Base-by-base conservation (phyloP, 495 filamentous ascomycete species). In the Hypoxylon crocopeplum region DNA sequence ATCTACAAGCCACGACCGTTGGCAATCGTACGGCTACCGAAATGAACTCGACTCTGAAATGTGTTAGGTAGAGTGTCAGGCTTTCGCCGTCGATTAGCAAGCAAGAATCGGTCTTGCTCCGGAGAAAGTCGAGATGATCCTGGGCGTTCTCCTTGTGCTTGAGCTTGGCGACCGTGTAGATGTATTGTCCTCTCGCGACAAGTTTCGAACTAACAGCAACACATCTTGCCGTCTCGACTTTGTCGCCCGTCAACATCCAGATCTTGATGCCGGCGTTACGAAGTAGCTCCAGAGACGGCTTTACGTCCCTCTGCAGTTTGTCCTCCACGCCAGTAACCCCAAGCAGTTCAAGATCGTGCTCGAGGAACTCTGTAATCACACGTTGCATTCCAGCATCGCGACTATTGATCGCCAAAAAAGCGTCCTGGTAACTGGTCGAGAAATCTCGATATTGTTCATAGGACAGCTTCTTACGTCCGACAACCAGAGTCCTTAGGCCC, bases 221-320 rank as follows among this genome's bases (percentile, higher is more conserved):
- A 73, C 95, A 99, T 24, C 93, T 86, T 10, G 95, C 95, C 21
- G 95, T 99, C 73, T 99, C 95, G 1, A 97, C 91, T 73, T 99
- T 99, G 78, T 99, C 95, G 24, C 95, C 95, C 0, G 95, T 99
- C 65, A 99, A 78, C 95, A 99, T 99, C 95, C 95, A 99, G 49
- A 98, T 97, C 75, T 96, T 97, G 69, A 99, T 91, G n/a, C 95
- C 95, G 7, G 95, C 95, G 69, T 99, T 98, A 55, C 95, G 89
- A 36, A 99, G 85, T 11, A 98, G 81, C 68, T 99, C 95, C 5
- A 99, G 82, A 1, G 90, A 93, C 2, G 93, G 88, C 68, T 97
- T 98, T 67, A 99, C 95, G 74, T 97, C 91, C 47, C 84, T 84
- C 70, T 99, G 95, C 17, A 99, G 79, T 57, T 95, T 95, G 71